Conservation (phyloP, 352 stramenopile genomes). For the Phytophthora citrophthora region DNA sequence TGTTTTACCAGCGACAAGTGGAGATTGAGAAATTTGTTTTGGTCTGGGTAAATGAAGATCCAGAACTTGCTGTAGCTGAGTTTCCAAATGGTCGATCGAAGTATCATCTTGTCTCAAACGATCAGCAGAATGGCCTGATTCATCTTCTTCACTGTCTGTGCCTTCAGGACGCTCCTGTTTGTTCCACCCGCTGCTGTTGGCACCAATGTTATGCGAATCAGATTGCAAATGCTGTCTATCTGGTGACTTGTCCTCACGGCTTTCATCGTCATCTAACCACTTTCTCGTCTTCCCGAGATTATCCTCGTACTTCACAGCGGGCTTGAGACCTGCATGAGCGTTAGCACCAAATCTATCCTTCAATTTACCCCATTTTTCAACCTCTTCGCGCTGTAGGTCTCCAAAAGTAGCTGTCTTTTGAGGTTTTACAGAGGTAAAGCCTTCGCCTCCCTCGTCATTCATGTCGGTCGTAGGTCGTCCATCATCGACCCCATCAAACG, state of each 20-base stretch:
- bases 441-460: constrained; percentile 6
- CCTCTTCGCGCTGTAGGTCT: constrained; percentile 4
- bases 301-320: neutral
- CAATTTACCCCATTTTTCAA: constrained; percentile 9
- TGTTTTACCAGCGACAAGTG: neutral
- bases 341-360: neutral
- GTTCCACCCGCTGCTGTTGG: neutral
- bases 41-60: constrained; percentile 23
- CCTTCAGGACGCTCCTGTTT: constrained; percentile 12
- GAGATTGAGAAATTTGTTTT: neutral
- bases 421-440: neutral
- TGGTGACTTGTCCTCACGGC: neutral
- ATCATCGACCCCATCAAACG: constrained; percentile 7
- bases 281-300: neutral
- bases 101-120: neutral
- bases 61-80: constrained; percentile 40
- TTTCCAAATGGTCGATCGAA: constrained; percentile 39
- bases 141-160: constrained; percentile 10
- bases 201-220: neutral
- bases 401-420: constrained; percentile 6
- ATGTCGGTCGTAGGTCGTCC: neutral
- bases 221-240: neutral
- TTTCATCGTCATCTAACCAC: neutral
- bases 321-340: constrained; percentile 1
- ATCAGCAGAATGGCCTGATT: neutral